Percentiles rank a stretch among this genome's conserved stretches.
phyloP scores from a whole-genome alignment of 768 basidiomycete genomes.

The Cystobasidiopsis lactophilus region DNA sequence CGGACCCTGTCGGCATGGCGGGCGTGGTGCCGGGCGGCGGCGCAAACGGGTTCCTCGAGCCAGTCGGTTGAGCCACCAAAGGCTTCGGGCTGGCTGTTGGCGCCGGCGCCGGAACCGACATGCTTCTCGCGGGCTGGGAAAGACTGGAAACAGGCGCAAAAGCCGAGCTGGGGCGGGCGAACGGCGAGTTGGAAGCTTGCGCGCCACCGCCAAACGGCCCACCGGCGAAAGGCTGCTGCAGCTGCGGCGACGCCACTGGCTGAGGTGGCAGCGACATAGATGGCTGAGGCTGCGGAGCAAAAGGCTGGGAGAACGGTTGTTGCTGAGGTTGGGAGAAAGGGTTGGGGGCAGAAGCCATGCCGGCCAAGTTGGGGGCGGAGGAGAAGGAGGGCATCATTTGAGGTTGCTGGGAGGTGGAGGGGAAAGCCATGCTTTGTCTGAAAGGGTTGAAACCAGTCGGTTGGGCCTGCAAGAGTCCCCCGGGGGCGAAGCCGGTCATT shows the following conservation, averaged over 20 bases:
- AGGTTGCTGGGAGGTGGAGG: not conserved
- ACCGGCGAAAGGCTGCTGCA: too few species aligned
- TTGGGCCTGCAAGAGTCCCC: slow-evolving; percentile 17
- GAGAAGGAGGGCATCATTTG: not conserved
- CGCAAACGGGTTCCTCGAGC: slow-evolving; percentile 88
- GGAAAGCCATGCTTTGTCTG: slow-evolving; percentile 25
- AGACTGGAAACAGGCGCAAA: not conserved
- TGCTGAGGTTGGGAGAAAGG: slow-evolving; percentile 6
- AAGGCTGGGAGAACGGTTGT: not conserved
- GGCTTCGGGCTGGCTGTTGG: slow-evolving; percentile 32
- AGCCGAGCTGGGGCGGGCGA: not conserved
- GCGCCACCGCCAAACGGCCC: too few species aligned
- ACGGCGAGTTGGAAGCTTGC: not conserved
- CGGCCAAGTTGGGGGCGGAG: not conserved
- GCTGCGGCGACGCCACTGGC: too few species aligned
- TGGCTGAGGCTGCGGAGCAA: too few species aligned
- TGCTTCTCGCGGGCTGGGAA: slow-evolving; percentile 15
- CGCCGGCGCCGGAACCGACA: too few species aligned
- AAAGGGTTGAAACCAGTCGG: slow-evolving; percentile 29
- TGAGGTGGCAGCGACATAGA: slow-evolving; percentile 4
- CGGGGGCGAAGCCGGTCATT: slow-evolving; percentile 29
- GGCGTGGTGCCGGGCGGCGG: slow-evolving; percentile 34
- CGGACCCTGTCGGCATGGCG: not conserved
- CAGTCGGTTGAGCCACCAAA: slow-evolving; percentile 71
- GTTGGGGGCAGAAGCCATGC: not conserved